A percentile compares a stretch with the other conserved stretches of the same genome.
Conservation (phyloP, 768 basidiomycete species). For the Lactarius sp. region DNA sequence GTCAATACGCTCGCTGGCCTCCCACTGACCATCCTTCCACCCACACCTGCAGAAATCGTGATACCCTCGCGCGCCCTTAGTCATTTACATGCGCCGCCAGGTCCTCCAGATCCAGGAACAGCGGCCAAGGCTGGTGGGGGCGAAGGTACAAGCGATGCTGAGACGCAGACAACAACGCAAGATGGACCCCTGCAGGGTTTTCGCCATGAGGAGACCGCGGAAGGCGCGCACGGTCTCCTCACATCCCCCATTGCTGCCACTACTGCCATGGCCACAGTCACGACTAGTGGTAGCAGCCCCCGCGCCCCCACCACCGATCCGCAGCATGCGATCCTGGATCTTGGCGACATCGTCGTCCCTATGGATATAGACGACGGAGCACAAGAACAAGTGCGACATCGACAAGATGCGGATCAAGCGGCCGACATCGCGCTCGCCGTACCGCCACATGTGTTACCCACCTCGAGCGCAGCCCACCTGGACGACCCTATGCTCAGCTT, state of each 20-base stretch:
- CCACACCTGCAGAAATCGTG: not conserved
- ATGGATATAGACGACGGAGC: not conserved
- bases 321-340: not conserved
- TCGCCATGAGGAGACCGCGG: conserved; percentile 12
- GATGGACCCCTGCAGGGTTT: conserved; percentile 6
- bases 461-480: not conserved
- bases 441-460: conserved; percentile 1
- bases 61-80: conserved; percentile 8
- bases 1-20: not conserved
- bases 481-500: conserved; percentile 18
- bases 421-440: not conserved
- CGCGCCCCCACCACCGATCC: not conserved
- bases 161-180: not conserved
- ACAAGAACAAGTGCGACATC: not conserved
- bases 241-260: not conserved
- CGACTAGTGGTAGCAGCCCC: not conserved
- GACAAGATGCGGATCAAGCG: not conserved
- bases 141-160: not conserved
- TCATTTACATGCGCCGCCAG: not conserved
- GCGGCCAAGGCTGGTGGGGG: not conserved
- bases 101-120: not conserved
- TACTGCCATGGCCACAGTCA: not conserved
- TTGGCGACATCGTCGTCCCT: not conserved
- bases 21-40: conserved; percentile 9
- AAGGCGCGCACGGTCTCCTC: conserved; percentile 19